Evolutionary conservation across 2,329 filamentous ascomycete species (phyloP).

Genomic region (Trichoderma lentiforme): DNA sequence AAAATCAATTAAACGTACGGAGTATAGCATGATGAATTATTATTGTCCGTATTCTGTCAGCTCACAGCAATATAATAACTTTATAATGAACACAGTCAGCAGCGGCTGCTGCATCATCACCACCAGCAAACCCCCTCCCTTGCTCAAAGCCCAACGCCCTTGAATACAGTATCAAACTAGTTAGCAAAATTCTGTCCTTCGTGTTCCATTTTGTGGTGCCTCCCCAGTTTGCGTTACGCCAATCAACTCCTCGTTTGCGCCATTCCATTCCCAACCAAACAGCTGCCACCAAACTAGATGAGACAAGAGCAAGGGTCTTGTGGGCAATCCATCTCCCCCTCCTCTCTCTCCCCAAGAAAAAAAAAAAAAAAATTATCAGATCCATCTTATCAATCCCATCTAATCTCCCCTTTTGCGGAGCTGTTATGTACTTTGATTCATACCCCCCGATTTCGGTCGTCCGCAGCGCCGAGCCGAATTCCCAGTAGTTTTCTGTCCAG

Average conservation of each 20-base stretch:
- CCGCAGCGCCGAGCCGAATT: neutral
- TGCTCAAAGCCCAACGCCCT: neutral
- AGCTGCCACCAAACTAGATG: neutral
- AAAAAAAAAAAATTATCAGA: slow-evolving; percentile 10
- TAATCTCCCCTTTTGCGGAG: slow-evolving; percentile 17
- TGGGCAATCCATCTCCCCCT: neutral
- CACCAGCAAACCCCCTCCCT: neutral
- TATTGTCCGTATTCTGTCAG: neutral
- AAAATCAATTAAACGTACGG: neutral
- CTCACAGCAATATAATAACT: neutral
- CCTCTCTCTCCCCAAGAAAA: too few relatives aligned
- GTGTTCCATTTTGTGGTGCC: neutral
- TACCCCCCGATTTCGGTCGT: slow-evolving; percentile 1
- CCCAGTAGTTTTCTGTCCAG: neutral
- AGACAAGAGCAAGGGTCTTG: neutral
- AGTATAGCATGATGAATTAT: neutral
- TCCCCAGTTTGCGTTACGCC: neutral
- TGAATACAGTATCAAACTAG: neutral
- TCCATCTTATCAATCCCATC: slow-evolving; percentile 18
- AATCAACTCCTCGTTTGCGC: neutral
- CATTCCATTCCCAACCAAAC: neutral
- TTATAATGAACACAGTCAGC: too few relatives aligned
- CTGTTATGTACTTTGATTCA: neutral
- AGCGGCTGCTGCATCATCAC: neutral
- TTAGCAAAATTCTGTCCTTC: neutral